Conservation (phyloP, 306 rosid genomes). For the Dryas octopetala region DNA sequence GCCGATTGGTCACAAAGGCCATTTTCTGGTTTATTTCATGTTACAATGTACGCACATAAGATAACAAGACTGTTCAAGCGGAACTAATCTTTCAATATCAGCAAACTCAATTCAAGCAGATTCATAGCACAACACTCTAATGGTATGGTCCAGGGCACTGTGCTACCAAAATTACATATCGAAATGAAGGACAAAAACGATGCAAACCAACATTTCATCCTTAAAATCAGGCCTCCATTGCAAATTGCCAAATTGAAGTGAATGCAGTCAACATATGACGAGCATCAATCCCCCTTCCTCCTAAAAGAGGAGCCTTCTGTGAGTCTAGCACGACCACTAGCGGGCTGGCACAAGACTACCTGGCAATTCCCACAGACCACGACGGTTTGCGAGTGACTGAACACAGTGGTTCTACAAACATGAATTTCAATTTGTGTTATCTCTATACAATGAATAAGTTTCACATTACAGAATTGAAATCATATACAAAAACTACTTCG, state of each 20-base stretch:
- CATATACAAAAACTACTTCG: background rate
- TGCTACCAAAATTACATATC: background rate
- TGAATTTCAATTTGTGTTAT: background rate
- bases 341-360: constrained; percentile 52
- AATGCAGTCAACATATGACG: background rate
- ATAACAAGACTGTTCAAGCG: too few relatives aligned
- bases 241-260: background rate
- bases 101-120: background rate
- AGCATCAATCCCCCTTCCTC: constrained; percentile 38
- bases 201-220: background rate
- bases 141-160: background rate
- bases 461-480: background rate
- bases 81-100: too few relatives aligned
- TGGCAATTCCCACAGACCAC: constrained; percentile 60
- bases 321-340: constrained; percentile 49
- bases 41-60: too few relatives aligned
- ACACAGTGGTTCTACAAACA: constrained; percentile 46
- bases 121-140: background rate
- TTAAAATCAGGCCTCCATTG: background rate
- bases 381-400: constrained; percentile 50
- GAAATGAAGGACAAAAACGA: background rate
- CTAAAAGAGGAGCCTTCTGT: constrained; percentile 55
- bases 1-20: too few relatives aligned
- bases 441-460: background rate
- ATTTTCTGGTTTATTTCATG: too few relatives aligned